Conservation (phyloP, 2,329 filamentous ascomycete species). For the Colletotrichum sp. region DNA sequence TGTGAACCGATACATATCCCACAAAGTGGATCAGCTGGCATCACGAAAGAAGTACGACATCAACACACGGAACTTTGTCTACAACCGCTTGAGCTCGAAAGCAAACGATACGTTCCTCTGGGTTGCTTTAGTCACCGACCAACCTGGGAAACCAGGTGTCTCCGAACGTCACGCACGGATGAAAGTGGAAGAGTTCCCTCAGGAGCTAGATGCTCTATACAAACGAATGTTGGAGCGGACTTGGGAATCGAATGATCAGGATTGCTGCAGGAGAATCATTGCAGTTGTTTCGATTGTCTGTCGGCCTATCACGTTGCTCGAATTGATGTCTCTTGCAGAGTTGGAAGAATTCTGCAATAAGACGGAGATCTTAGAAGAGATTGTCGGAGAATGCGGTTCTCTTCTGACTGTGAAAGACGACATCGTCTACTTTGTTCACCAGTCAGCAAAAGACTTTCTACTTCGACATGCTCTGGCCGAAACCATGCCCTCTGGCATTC, state of each 20-base stretch:
- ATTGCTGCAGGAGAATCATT: constrained; percentile 39
- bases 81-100: constrained; percentile 29
- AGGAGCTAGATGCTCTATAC: constrained; percentile 41
- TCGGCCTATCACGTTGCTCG: constrained; percentile 35
- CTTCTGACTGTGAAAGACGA: constrained; percentile 32
- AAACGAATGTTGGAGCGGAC: constrained; percentile 41
- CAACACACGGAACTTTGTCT: background rate
- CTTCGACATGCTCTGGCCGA: fast-evolving
- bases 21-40: constrained; percentile 32
- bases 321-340: constrained; percentile 33
- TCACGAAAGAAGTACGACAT: constrained; percentile 3
- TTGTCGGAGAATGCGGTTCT: background rate
- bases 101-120: constrained; percentile 44
- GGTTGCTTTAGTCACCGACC: constrained; percentile 31
- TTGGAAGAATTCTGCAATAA: background rate
- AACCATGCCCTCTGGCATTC: constrained; percentile 26
- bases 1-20: constrained; percentile 37
- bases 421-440: constrained; percentile 43
- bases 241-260: constrained; percentile 25
- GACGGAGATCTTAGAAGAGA: background rate
- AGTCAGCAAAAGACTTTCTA: constrained; percentile 46
- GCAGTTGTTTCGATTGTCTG: constrained; percentile 31
- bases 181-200: constrained; percentile 29
- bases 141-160: constrained; percentile 1
- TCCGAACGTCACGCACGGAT: background rate